Evolutionary conservation across 2,329 filamentous ascomycete species (phyloP), one percentile per base, ranked within the genome.

Genomic region (Dothiorella sarmentorum): DNA sequence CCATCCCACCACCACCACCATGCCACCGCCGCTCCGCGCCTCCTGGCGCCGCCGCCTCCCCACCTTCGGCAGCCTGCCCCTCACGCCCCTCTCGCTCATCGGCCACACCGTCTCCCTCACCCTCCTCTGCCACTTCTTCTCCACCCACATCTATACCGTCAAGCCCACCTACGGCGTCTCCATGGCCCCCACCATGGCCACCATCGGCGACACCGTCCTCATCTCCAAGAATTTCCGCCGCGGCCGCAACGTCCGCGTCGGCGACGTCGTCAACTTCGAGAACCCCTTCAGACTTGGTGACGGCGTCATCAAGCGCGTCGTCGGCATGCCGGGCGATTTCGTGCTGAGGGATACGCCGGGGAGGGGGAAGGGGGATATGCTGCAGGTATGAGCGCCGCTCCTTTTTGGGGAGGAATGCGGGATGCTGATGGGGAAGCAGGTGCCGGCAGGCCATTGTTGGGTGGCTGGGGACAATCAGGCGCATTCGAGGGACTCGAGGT

Each of bases 391-490:
- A 20, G 26, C 35, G 27, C 24, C 27, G 7, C 9, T 56, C 4
- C 3, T 7, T 5, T 44, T 35, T 17, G 3, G n/a, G n/a, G n/a
- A n/a, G n/a, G n/a, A n/a, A n/a, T n/a, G n/a, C n/a, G n/a, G n/a
- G n/a, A n/a, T 49, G 38, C 13, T 35, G 17, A 45, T 15, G 40
- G 20, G 10, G 6, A 3, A 17, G 10, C n/a, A 95, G 89, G 85
- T 99, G 15, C 94, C 94, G 0, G 80, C 89, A 68, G 94, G 94
- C 1, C 94, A 99, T 78, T 95, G 91, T 67, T 97, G 91, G 85
- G 78, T 97, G 6, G 84, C 86, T 2, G 94, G 94, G 2, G 94
- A 99, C 73, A 97, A 97, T 72, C 69, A 96, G 61, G 80, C 85
- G 3, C 88, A 84, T 67, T 97, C 91, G 22, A 80, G 90, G 63